Base-by-base conservation (phyloP, 768 basidiomycete species). In the Tulasnella sp. region DNA sequence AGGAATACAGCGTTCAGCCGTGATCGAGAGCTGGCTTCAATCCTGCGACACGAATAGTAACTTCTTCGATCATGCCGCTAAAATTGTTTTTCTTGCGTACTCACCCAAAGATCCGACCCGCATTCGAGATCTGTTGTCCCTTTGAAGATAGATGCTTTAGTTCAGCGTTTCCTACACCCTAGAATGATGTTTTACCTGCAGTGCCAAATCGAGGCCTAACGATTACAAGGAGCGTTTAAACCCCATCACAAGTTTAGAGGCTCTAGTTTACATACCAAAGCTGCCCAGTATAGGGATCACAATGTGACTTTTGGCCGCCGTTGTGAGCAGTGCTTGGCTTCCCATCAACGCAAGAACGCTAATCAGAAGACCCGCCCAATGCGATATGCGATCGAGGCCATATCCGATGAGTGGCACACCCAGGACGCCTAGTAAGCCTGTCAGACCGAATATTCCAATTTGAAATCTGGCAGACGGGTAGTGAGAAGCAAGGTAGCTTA, bases 1-100 rank as follows among this genome's bases (percentile, higher is more conserved):
- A 94, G 85, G 59, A 88, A 83, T 62, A 92, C 84, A 0, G 92
- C 91, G 75, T 94, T 94, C 11, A 95, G 76, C 34, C 92, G 84
- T 5, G 92, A 84, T 62, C 89, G 81, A 2, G 90, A 89, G 47
- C 80, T 76, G 1, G 80, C 75, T 73, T 80, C 78, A 26, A 82
- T 76, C 34, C 73, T 81, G 69, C 47, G 4, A 3, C 17, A 16
- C 22, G 35, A 44, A n/a, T n/a, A n/a, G n/a, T n/a, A n/a, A n/a
- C n/a, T 34, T 1, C 11, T 34, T 41, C 17, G 22, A 12, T 22
- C 4, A 44, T 8, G n/a, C 19, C 5, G 36, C 14, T 12, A 44
- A 5, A 17, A 4, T 34, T 32, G n/a, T 17, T 14, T 41, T 17
- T 1, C 3, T 22, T 26, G 29, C 17, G 19, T 32, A 26, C 40